These are phyloP conservation scores for Botryotinia convoluta DNA, from an alignment of 2,329 filamentous ascomycete species.

Conservation along the genomic window DNA sequence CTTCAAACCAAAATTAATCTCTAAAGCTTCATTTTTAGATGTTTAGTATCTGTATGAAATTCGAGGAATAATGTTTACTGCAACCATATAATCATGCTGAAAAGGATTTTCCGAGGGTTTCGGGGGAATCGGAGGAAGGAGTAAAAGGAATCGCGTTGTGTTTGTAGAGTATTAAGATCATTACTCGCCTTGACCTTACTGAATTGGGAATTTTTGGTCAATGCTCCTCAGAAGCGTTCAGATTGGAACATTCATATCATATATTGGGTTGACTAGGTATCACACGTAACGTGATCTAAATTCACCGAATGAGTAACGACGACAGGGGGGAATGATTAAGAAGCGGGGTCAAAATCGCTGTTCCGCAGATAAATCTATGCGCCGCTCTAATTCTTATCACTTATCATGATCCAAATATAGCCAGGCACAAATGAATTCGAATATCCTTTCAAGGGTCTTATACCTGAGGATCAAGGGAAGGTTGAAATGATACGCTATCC, in stretches of 20 bases:
- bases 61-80: background rate
- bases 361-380: background rate
- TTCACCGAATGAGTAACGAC: background rate
- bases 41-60: background rate
- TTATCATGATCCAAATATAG: background rate
- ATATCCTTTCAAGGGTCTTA: background rate
- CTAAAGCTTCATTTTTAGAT: background rate
- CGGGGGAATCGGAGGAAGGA: background rate
- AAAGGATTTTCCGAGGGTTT: background rate
- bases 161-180: background rate
- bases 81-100: background rate
- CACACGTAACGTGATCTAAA: constrained; percentile 1
- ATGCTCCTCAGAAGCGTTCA: background rate
- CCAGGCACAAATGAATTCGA: background rate
- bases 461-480: background rate
- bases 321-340: background rate
- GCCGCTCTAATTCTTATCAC: background rate
- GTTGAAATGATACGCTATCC: background rate
- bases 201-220: background rate
- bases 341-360: background rate
- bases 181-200: background rate
- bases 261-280: background rate
- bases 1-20: background rate
- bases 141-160: background rate
- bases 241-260: background rate